A percentile compares a stretch with the other conserved stretches of the same genome.
Evolutionary conservation across 1,284 basidiomycete species (phyloP).

Genomic region (Neolentinus lepideus): DNA sequence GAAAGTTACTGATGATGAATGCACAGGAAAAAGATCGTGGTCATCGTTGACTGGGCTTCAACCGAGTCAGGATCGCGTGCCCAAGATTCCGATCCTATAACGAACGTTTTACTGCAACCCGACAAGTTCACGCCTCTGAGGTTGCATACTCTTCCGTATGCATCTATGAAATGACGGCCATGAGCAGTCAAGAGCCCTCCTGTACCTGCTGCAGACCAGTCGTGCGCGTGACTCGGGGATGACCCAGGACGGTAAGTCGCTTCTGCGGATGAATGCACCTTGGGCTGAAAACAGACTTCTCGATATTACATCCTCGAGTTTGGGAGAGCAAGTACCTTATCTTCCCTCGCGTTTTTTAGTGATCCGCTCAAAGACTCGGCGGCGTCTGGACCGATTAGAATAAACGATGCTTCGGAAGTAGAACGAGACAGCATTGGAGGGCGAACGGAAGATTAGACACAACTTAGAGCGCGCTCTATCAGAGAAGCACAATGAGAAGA

Average conservation of each 20-base stretch:
- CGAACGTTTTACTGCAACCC: constrained; percentile 79
- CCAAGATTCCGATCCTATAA: constrained; percentile 7
- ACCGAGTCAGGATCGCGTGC: background rate
- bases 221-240: constrained; percentile 53
- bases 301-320: background rate
- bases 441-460: background rate
- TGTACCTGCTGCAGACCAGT: constrained; percentile 59
- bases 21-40: constrained; percentile 54
- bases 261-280: constrained; percentile 33
- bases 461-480: too few relatives aligned
- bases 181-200: constrained; percentile 48
- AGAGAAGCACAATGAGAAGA: too few relatives aligned
- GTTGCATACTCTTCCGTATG: constrained; percentile 67
- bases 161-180: constrained; percentile 75
- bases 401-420: constrained; percentile 26
- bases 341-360: background rate
- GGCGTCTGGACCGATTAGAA: constrained; percentile 20
- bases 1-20: constrained; percentile 64
- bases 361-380: background rate
- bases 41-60: constrained; percentile 57
- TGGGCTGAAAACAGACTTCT: constrained; percentile 11
- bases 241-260: constrained; percentile 38
- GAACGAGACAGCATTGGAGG: constrained; percentile 16
- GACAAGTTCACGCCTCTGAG: constrained; percentile 80
- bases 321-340: background rate